Evolutionary conservation across 345 rosid genomes (phyloP), one percentile per base, ranked within the genome.

Genomic region (Sonneratia alba): DNA sequence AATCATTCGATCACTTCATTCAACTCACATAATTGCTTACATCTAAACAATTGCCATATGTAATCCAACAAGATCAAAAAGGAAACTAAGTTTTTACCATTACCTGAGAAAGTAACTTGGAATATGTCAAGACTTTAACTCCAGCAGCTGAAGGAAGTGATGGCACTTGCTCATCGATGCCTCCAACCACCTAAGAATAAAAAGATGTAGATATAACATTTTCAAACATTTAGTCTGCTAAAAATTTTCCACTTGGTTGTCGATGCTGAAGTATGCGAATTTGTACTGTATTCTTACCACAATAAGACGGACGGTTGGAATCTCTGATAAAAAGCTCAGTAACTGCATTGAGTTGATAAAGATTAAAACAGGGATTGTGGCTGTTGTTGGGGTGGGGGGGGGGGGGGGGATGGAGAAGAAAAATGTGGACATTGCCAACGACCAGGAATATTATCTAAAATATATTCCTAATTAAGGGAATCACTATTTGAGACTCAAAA

Each of bases 91-190:
- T 24, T 19, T 67, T 24, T 67, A 13, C 13, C 65, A 24, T 72
- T 84, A 95, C 99, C 99, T 92, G 92, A 78, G 86, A 84, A 66
- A 88, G 81, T 76, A 95, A 84, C 78, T 81, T 85, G 27, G 97
- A 83, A 78, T 87, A 92, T 65, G 96, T 77, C 61, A 95, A 79
- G 75, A 92, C 79, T 79, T 89, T 68, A 73, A 92, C 90, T 47
- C 91, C 96, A 56, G 90, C 48, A 73, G 96, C 78, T 32, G 90
- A 49, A 79, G 96, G 96, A 78, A 87, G 88, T 34, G 90, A 90
- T 74, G 96, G 99, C 77, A 92, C 75, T 76, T 85, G 83, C 74
- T 92, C 93, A 75, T 87, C 88, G 59, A 86, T 75, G 70, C 99
- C 99, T 59, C 92, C 99, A 79, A 95, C 97, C 80, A 95, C 98